phyloP scores from a whole-genome alignment of 192 early-diverging fungal genomes.

The Linderina pennispora region DNA sequence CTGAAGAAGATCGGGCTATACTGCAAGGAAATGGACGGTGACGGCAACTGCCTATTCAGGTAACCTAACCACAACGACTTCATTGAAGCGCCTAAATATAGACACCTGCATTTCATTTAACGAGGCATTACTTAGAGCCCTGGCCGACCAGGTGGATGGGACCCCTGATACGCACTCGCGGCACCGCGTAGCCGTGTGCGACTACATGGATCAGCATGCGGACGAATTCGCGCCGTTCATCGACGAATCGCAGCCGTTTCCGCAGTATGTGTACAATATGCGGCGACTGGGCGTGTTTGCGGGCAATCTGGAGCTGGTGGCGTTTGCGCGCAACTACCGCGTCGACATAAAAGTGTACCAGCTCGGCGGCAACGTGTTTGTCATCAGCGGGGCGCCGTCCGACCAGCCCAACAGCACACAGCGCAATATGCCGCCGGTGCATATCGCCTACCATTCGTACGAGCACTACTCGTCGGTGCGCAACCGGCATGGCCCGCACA shows the following conservation, averaged over 20 bases:
- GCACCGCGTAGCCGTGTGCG: slow-evolving; percentile 54
- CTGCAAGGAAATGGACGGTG: slow-evolving; percentile 64
- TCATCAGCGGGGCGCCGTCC: slow-evolving; percentile 57
- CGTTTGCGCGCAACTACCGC: slow-evolving; percentile 55
- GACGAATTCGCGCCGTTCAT: slow-evolving; percentile 61
- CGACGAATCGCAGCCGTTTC: slow-evolving; percentile 55
- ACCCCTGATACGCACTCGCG: slow-evolving; percentile 48
- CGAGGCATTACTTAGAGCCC: slow-evolving; percentile 32
- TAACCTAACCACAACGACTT: too few relatives aligned
- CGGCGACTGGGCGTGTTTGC: slow-evolving; percentile 55
- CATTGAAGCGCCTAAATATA: too few relatives aligned
- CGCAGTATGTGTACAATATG: slow-evolving; percentile 55
- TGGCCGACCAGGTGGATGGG: slow-evolving; percentile 66
- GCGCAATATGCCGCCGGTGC: slow-evolving; percentile 47
- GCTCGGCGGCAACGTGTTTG: slow-evolving; percentile 57
- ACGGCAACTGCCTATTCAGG: slow-evolving; percentile 69
- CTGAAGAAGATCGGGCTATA: slow-evolving; percentile 49
- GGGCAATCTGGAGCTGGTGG: slow-evolving; percentile 69
- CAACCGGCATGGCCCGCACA: slow-evolving; percentile 56
- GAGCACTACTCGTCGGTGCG: slow-evolving; percentile 74
- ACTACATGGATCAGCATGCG: slow-evolving; percentile 52
- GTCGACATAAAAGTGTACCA: slow-evolving; percentile 70
- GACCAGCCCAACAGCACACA: slow-evolving; percentile 24
- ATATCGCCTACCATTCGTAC: slow-evolving; percentile 72
- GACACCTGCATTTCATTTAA: slow-evolving; percentile 1